These are phyloP conservation scores for Pseudoneurospora amorphoporcata DNA, from an alignment of 495 filamentous ascomycete genomes.

Conservation along the genomic window DNA sequence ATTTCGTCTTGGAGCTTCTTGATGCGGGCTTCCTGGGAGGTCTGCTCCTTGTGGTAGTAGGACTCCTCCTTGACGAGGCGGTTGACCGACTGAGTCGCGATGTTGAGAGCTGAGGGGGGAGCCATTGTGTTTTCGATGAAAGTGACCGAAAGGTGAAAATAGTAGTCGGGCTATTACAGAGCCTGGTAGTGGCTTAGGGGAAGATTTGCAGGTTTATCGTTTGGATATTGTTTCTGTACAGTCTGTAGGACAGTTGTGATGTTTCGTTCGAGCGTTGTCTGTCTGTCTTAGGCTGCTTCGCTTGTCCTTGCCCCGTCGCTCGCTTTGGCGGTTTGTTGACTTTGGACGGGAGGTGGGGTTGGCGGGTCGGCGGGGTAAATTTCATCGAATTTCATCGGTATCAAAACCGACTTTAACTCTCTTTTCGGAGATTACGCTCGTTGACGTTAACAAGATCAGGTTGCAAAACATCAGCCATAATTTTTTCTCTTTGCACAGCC, in stretches of 20 bases:
- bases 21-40: slow-evolving; percentile 59
- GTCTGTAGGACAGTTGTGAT: background rate
- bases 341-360: slow-evolving; percentile 15
- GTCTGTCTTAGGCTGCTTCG: background rate
- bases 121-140: slow-evolving; percentile 14
- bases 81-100: slow-evolving; percentile 38
- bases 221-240: background rate
- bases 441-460: background rate
- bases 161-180: background rate
- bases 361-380: slow-evolving; percentile 27
- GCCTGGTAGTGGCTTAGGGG: background rate
- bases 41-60: slow-evolving; percentile 77
- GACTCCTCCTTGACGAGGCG: slow-evolving; percentile 86
- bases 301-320: background rate
- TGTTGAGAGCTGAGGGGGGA: slow-evolving; percentile 20
- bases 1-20: slow-evolving; percentile 52
- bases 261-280: background rate
- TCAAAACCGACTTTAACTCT: background rate
- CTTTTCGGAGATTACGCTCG: background rate
- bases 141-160: background rate
- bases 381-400: background rate
- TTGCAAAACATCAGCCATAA: background rate
- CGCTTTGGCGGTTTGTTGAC: slow-evolving; percentile 8
- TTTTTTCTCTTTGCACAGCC: background rate
- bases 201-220: background rate